phyloP scores from a whole-genome alignment of 1,284 basidiomycete species.

The Flammula alnicola region DNA sequence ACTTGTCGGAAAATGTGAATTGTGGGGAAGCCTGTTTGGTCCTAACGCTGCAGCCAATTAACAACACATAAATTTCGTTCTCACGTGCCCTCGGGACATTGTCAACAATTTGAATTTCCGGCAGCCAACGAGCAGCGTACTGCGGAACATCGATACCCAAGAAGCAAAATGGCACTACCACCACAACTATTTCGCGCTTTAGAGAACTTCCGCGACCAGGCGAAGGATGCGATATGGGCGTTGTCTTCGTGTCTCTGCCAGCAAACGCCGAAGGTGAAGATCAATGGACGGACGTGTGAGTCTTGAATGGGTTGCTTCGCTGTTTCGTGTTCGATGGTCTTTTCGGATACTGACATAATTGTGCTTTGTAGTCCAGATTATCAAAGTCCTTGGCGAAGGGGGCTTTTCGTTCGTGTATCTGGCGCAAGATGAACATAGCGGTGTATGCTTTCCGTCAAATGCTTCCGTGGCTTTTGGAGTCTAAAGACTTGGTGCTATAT shows the following conservation, averaged over 20 bases:
- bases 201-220: constrained; percentile 72
- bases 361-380: constrained; percentile 70
- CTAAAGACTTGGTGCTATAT: constrained; percentile 14
- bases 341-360: constrained; percentile 12
- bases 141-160: neutral
- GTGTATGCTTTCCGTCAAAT: constrained; percentile 48
- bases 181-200: constrained; percentile 49
- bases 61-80: neutral
- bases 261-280: constrained; percentile 85
- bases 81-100: neutral
- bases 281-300: constrained; percentile 90
- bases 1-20: too few species aligned
- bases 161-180: constrained; percentile 38
- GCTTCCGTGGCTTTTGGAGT: neutral
- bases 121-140: neutral
- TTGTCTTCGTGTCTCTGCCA: constrained; percentile 81
- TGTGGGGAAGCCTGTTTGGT: too few species aligned
- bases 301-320: too few species aligned
- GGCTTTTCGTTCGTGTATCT: constrained; percentile 96
- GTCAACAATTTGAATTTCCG: constrained; percentile 2
- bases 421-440: constrained; percentile 84
- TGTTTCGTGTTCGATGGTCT: too few species aligned
- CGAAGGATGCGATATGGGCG: constrained; percentile 80
- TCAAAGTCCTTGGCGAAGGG: constrained; percentile 91
- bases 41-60: neutral